Evolutionary conservation across 2,329 filamentous ascomycete species (phyloP).

Genomic region (Colletotrichum zoysiae): DNA sequence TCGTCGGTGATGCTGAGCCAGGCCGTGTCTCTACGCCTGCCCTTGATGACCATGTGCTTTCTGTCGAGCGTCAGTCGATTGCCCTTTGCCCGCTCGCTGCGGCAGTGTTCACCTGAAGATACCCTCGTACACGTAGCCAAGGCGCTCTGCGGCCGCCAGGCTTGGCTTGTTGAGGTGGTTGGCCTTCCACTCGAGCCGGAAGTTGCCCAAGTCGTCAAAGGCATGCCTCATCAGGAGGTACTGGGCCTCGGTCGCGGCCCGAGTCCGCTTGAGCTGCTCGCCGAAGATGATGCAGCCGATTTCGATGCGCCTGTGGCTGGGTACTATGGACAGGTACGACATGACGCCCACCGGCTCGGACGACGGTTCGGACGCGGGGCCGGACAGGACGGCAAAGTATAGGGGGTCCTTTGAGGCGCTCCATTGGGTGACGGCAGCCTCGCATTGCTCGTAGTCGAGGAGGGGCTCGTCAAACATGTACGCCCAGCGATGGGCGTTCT

Average conservation of each 20-base stretch:
- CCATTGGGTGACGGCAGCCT: slow-evolving; percentile 43
- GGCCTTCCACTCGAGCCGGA: slow-evolving; percentile 75
- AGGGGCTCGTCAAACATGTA: slow-evolving; percentile 50
- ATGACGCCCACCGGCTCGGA: slow-evolving; percentile 57
- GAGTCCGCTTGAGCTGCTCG: slow-evolving; percentile 63
- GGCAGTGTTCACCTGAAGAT: slow-evolving; percentile 59
- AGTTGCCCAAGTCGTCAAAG: slow-evolving; percentile 66
- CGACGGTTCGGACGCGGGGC: slow-evolving; percentile 41
- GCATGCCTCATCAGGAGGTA: slow-evolving; percentile 67
- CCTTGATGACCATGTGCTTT: slow-evolving; percentile 71
- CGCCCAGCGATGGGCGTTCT: slow-evolving; percentile 51
- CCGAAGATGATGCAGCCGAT: slow-evolving; percentile 69
- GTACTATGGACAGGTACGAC: slow-evolving; percentile 61
- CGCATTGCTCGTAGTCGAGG: slow-evolving; percentile 43
- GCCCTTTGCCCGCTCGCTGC: not conserved
- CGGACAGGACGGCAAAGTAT: slow-evolving; percentile 60
- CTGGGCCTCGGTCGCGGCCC: slow-evolving; percentile 68
- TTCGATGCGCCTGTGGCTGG: slow-evolving; percentile 64
- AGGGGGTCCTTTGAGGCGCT: slow-evolving; percentile 51
- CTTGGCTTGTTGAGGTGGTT: slow-evolving; percentile 68
- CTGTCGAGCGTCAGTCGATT: slow-evolving; percentile 40
- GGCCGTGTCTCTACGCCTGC: slow-evolving; percentile 67
- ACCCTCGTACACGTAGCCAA: slow-evolving; percentile 72
- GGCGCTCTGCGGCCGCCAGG: slow-evolving; percentile 64
- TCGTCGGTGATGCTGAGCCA: slow-evolving; percentile 71